These are phyloP conservation scores for Pyrus bretschneideri DNA, from an alignment of 306 rosid species.

Conservation along the genomic window DNA sequence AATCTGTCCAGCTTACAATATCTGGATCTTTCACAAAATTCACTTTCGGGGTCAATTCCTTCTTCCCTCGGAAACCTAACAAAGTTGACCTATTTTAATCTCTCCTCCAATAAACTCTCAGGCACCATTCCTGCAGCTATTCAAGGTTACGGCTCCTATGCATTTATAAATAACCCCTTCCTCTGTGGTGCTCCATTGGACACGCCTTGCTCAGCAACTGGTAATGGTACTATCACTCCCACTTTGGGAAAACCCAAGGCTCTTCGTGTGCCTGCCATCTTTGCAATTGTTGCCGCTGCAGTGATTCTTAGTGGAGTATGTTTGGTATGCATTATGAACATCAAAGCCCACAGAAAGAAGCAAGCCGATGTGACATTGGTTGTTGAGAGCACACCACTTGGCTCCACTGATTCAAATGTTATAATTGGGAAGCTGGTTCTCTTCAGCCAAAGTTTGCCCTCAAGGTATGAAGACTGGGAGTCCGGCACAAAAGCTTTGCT, in stretches of 20 bases:
- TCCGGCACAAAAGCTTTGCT: conserved; percentile 92
- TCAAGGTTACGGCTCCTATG: conserved; percentile 53
- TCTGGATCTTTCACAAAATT: conserved; percentile 74
- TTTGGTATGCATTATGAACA: conserved; percentile 69
- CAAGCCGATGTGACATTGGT: conserved; percentile 46
- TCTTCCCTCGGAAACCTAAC: conserved; percentile 57
- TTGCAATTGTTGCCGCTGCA: conserved; percentile 94
- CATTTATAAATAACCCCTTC: conserved; percentile 70
- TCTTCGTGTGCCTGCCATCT: conserved; percentile 67
- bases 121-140: conserved; percentile 62
- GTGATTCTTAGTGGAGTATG: conserved; percentile 82
- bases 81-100: conserved; percentile 51
- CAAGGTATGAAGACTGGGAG: conserved; percentile 99
- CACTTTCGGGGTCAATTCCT: conserved; percentile 65
- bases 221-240: conserved; percentile 29
- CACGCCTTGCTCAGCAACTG: conserved; percentile 48
- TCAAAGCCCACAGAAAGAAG: conserved; percentile 51
- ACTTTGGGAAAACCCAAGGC: conserved; percentile 40
- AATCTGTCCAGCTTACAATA: conserved; percentile 49
- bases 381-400: conserved; percentile 83
- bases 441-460: conserved; percentile 90
- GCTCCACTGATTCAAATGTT: conserved; percentile 68
- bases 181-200: conserved; percentile 89
- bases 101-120: conserved; percentile 78
- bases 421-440: conserved; percentile 94